Evolutionary conservation across 1,284 basidiomycete genomes (phyloP).

Genomic region (Peniophora sp.): DNA sequence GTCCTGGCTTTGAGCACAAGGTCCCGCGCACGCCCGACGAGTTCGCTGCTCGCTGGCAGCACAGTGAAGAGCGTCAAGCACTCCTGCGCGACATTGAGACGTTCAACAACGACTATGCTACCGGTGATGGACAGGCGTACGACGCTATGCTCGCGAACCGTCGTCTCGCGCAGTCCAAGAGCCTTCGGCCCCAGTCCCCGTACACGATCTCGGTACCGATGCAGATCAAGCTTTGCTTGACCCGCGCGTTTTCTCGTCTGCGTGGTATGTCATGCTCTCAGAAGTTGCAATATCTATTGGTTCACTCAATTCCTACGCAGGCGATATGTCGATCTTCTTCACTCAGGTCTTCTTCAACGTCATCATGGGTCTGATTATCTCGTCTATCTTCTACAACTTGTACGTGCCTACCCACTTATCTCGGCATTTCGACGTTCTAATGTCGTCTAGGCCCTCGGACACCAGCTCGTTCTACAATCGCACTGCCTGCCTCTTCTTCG

Average conservation of each 20-base stretch:
- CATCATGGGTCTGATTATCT: conserved; percentile 31
- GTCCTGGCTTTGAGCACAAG: conserved; percentile 33
- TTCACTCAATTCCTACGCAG: not conserved
- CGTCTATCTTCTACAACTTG: conserved; percentile 42
- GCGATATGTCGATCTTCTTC: conserved; percentile 14
- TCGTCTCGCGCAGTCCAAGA: conserved; percentile 24
- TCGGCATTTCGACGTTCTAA: too few species aligned
- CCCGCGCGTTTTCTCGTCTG: conserved; percentile 48
- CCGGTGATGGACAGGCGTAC: conserved; percentile 26
- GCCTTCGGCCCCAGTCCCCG: conserved; percentile 29
- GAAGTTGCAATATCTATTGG: not conserved
- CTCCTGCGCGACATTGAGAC: conserved; percentile 28
- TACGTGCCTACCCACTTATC: conserved; percentile 7
- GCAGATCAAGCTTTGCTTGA: conserved; percentile 51
- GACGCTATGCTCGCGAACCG: conserved; percentile 26
- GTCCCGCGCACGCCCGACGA: conserved; percentile 57
- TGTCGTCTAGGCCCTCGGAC: conserved; percentile 9
- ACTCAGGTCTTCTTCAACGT: conserved; percentile 15
- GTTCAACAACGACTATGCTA: conserved; percentile 23
- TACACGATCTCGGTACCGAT: conserved; percentile 44
- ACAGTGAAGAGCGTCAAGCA: conserved; percentile 17
- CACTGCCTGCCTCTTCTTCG: conserved; percentile 29
- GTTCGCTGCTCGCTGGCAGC: conserved; percentile 36
- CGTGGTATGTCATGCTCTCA: conserved; percentile 30
- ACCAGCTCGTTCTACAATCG: conserved; percentile 43